These are phyloP conservation scores for Theileria parva DNA, from an alignment of 169 alveolate genomes.

Conservation along the genomic window DNA sequence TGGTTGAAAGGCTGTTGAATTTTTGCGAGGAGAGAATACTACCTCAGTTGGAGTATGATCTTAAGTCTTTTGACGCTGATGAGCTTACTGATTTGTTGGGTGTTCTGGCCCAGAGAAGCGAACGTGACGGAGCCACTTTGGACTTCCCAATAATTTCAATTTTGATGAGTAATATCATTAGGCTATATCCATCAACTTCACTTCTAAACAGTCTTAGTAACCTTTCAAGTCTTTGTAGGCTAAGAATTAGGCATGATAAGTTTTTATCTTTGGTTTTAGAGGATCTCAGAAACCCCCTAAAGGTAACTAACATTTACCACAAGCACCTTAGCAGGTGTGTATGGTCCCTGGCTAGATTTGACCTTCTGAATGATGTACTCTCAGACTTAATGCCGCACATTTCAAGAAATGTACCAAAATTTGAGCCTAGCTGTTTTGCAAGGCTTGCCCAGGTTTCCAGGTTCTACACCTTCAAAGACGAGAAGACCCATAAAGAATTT, in stretches of 20 bases:
- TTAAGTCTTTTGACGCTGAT: constrained; percentile 44
- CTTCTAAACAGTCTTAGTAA: constrained; percentile 48
- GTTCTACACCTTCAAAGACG: not conserved
- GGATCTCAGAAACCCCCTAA: constrained; percentile 36
- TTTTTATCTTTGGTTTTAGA: constrained; percentile 19
- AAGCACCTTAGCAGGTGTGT: constrained; percentile 55
- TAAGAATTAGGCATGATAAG: constrained; percentile 37
- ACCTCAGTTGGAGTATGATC: constrained; percentile 61
- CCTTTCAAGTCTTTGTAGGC: constrained; percentile 59
- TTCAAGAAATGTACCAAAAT: constrained; percentile 29
- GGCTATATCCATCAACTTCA: constrained; percentile 43
- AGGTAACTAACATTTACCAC: constrained; percentile 59
- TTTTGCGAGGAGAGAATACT: constrained; percentile 53
- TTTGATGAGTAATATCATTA: constrained; percentile 46
- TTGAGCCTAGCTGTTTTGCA: constrained; percentile 53
- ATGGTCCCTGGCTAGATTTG: constrained; percentile 57
- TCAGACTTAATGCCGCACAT: constrained; percentile 55
- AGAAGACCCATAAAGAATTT: not conserved
- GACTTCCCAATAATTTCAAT: constrained; percentile 65
- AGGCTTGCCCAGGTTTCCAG: constrained; percentile 39
- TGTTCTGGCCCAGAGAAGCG: constrained; percentile 53
- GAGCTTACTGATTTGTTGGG: constrained; percentile 58
- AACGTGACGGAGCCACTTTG: constrained; percentile 44
- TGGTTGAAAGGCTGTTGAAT: constrained; percentile 28
- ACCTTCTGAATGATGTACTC: constrained; percentile 26